A percentile compares a stretch with the other conserved stretches of the same genome.
phyloP scores from a whole-genome alignment of 306 rosid genomes.

The Corylus heterophylla region DNA sequence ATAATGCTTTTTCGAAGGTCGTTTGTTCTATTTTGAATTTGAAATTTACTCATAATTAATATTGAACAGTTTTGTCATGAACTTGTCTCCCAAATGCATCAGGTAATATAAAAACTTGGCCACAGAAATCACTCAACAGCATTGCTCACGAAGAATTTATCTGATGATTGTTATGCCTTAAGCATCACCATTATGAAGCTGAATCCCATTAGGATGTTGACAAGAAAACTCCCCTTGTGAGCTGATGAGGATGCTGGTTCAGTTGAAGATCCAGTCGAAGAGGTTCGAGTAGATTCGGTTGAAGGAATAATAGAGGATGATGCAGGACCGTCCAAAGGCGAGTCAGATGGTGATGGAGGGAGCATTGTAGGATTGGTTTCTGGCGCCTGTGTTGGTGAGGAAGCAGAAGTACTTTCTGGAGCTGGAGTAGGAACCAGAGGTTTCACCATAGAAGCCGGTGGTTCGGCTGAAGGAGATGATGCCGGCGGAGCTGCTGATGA shows the following conservation, averaged over 20 bases:
- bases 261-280: constrained; percentile 32
- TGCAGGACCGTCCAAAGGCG: constrained; percentile 31
- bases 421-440: constrained; percentile 40
- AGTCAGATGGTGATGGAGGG: constrained; percentile 21
- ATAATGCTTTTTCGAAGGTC: not conserved
- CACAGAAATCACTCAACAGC: constrained; percentile 26
- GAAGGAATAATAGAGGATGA: constrained; percentile 49
- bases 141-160: constrained; percentile 3
- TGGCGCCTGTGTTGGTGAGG: constrained; percentile 40
- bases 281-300: constrained; percentile 36
- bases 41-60: not conserved
- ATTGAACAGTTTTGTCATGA: not conserved
- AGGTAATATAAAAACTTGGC: not conserved
- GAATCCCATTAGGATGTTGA: constrained; percentile 32
- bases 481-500: constrained; percentile 41
- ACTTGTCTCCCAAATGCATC: constrained; percentile 1
- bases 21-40: not conserved
- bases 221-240: constrained; percentile 28
- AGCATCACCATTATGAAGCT: constrained; percentile 37
- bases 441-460: constrained; percentile 16
- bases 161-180: constrained; percentile 37
- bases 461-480: constrained; percentile 37
- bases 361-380: constrained; percentile 16
- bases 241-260: constrained; percentile 47
- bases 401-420: constrained; percentile 25